phyloP scores from a whole-genome alignment of 2,329 filamentous ascomycete species.

The Neofusicoccum ribis region DNA sequence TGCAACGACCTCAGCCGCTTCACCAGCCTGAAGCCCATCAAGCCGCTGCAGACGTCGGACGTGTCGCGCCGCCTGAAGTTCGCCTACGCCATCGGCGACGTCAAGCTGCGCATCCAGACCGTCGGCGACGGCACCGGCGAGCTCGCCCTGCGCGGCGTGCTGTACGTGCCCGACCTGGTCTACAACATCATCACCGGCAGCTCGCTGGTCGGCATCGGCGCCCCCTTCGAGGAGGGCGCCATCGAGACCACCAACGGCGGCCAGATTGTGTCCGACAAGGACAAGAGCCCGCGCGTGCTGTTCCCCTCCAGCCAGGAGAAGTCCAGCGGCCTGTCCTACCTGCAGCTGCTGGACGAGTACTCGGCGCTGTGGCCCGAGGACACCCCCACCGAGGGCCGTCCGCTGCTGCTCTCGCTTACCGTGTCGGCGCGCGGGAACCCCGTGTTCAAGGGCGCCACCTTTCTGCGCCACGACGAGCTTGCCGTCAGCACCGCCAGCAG shows the following conservation, averaged over 20 bases:
- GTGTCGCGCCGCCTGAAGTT: conserved; percentile 4
- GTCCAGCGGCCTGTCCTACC: conserved; percentile 3
- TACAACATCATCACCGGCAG: conserved; percentile 11
- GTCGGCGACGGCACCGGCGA: neutral
- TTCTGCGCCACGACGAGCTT: conserved; percentile 2
- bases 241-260: neutral
- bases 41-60: conserved; percentile 12
- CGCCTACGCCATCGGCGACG: conserved; percentile 13
- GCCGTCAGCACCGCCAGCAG: neutral
- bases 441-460: conserved; percentile 6
- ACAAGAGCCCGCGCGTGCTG: neutral
- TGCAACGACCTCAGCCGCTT: conserved; percentile 16
- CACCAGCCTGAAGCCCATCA: conserved; percentile 7
- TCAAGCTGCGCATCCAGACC: neutral
- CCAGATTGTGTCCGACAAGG: neutral
- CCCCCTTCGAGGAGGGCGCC: conserved; percentile 12
- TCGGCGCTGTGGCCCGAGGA: conserved; percentile 12
- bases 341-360: conserved; percentile 9
- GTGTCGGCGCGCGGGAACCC: neutral
- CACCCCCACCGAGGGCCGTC: neutral
- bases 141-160: neutral
- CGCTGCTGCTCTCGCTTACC: conserved; percentile 6
- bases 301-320: conserved; percentile 4
- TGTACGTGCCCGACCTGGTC: conserved; percentile 5
- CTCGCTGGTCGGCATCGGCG: conserved; percentile 5